phyloP scores from a whole-genome alignment of 2,329 filamentous ascomycete genomes.

The Pestalotiopsis fici region DNA sequence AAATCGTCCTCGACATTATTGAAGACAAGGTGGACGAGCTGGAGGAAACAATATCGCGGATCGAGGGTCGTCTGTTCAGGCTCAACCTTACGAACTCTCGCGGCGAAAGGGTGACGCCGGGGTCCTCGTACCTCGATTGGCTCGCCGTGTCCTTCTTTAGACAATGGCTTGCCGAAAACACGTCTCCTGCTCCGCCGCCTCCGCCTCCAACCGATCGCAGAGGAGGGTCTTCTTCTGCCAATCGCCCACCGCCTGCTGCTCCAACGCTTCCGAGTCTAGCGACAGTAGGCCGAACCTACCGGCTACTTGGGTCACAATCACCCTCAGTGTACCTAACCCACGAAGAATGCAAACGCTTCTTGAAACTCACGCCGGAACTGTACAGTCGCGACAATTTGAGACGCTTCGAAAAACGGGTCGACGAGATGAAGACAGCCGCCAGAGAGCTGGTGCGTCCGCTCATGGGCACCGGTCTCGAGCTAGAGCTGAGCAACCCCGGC shows the following conservation, averaged over 20 bases:
- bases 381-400: conserved; percentile 86
- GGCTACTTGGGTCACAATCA: conserved; percentile 67
- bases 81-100: conserved; percentile 75
- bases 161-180: conserved; percentile 92
- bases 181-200: conserved; percentile 59
- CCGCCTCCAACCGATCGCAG: conserved; percentile 13
- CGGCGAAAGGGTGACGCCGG: conserved; percentile 80
- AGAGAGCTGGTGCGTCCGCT: conserved; percentile 81
- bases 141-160: conserved; percentile 84
- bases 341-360: conserved; percentile 87
- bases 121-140: conserved; percentile 85
- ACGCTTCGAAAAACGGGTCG: conserved; percentile 82
- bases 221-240: conserved; percentile 23
- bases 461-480: conserved; percentile 82
- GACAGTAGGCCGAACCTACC: conserved; percentile 72
- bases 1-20: conserved; percentile 81
- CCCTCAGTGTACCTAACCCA: conserved; percentile 71
- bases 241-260: conserved; percentile 30
- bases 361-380: conserved; percentile 79
- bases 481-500: conserved; percentile 61
- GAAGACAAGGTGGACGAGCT: conserved; percentile 95
- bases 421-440: conserved; percentile 85
- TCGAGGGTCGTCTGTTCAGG: conserved; percentile 82
- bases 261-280: conserved; percentile 48
- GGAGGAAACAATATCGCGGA: conserved; percentile 75